These are phyloP conservation scores for Lophiostoma macrostomum DNA, from an alignment of 495 filamentous ascomycete genomes.

Conservation along the genomic window DNA sequence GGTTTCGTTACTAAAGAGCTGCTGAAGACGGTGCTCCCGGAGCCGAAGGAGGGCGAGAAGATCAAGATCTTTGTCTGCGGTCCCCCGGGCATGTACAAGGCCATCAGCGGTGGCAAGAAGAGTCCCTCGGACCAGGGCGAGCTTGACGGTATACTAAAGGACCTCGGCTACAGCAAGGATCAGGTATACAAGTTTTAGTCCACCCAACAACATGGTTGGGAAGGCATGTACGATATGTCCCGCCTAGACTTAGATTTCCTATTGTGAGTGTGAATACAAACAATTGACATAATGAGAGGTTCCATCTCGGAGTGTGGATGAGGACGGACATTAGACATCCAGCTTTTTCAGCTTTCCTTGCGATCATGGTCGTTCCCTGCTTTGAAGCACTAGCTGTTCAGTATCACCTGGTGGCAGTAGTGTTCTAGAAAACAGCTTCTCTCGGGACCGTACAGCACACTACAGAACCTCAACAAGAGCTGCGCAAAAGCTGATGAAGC, in stretches of 20 bases:
- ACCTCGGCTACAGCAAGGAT: constrained; percentile 85
- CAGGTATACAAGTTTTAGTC: constrained; percentile 97
- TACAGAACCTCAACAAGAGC: too few species aligned
- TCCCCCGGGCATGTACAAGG: constrained; percentile 89
- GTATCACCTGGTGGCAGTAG: too few species aligned
- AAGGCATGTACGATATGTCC: constrained; percentile 5
- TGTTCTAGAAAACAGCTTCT: too few species aligned
- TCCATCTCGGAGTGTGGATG: too few species aligned
- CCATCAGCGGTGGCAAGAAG: constrained; percentile 83
- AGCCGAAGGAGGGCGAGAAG: constrained; percentile 77
- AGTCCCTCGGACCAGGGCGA: constrained; percentile 91
- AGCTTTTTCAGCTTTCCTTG: too few species aligned
- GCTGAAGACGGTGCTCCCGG: constrained; percentile 86
- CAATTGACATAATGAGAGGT: too few species aligned
- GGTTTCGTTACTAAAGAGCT: constrained; percentile 84
- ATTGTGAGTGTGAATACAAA: too few species aligned
- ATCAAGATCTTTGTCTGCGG: constrained; percentile 92
- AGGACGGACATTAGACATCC: too few species aligned
- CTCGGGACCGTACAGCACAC: too few species aligned
- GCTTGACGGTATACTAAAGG: constrained; percentile 75
- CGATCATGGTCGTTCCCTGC: too few species aligned
- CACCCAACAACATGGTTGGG: background rate
- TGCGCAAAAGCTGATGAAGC: too few species aligned
- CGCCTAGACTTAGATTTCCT: constrained; percentile 7
- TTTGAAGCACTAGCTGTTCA: too few species aligned